Conservation (phyloP, 2,329 filamentous ascomycete species). For the Calonectria crousiana region DNA sequence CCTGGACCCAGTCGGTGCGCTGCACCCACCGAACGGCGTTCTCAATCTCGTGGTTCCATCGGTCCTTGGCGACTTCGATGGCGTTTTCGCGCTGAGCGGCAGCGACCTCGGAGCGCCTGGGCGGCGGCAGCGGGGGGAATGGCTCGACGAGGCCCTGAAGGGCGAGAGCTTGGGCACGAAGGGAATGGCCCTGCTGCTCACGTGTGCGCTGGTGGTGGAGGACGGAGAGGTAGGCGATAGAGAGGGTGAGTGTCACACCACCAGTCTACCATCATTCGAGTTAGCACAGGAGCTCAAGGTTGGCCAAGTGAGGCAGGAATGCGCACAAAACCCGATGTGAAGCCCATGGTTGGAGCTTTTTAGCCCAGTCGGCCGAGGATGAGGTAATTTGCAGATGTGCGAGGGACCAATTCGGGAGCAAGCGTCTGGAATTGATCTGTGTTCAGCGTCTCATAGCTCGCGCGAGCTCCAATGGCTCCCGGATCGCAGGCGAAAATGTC, state of each 20-base stretch:
- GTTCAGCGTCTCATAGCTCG: slow-evolving; percentile 49
- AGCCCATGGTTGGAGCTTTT: slow-evolving; percentile 70
- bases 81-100: slow-evolving; percentile 66
- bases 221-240: slow-evolving; percentile 78
- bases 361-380: slow-evolving; percentile 39
- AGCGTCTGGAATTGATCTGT: slow-evolving; percentile 37
- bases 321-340: slow-evolving; percentile 80
- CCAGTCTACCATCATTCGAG: slow-evolving; percentile 66
- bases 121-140: slow-evolving; percentile 59
- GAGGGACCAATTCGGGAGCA: slow-evolving; percentile 35
- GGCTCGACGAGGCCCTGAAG: slow-evolving; percentile 66
- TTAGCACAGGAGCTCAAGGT: slow-evolving; percentile 2
- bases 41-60: slow-evolving; percentile 82
- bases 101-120: slow-evolving; percentile 63
- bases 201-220: slow-evolving; percentile 78
- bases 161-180: slow-evolving; percentile 68
- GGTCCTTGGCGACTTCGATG: slow-evolving; percentile 77
- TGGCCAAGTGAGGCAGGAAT: background rate
- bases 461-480: slow-evolving; percentile 44
- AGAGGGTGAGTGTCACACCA: slow-evolving; percentile 81
- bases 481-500: slow-evolving; percentile 29
- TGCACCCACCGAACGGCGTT: slow-evolving; percentile 75
- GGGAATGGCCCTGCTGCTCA: slow-evolving; percentile 65
- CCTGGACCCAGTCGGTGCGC: slow-evolving; percentile 72
- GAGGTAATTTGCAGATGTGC: slow-evolving; percentile 45